A percentile compares a stretch with the other conserved stretches of the same genome.
Conservation (phyloP, 1,139 yeast species). For the Yamadazyma jaroonii region DNA sequence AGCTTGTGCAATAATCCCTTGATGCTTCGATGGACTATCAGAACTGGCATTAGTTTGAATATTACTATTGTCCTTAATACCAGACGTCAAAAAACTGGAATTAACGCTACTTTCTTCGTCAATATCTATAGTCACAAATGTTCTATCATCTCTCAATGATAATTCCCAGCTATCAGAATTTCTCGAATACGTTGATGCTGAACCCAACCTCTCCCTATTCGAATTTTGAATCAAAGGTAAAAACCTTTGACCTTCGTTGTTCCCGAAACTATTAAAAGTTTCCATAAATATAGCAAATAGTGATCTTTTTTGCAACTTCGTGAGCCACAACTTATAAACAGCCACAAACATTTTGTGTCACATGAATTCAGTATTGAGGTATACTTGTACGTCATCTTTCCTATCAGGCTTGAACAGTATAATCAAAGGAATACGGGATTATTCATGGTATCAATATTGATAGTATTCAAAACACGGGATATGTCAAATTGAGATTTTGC, state of each 20-base stretch:
- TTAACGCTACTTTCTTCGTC: not conserved
- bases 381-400: too few species aligned
- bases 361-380: too few species aligned
- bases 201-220: not conserved
- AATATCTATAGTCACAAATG: conserved; percentile 1
- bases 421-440: too few species aligned
- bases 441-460: too few species aligned
- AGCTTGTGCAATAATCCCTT: conserved; percentile 11
- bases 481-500: conserved; percentile 1
- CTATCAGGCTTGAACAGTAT: too few species aligned
- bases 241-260: not conserved
- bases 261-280: not conserved
- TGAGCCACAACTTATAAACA: not conserved
- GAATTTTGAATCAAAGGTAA: not conserved
- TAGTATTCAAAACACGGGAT: too few species aligned
- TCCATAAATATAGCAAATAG: not conserved
- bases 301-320: not conserved
- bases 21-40: conserved; percentile 5
- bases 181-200: too few species aligned
- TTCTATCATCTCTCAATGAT: conserved; percentile 4
- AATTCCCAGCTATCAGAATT: too few species aligned
- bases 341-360: too few species aligned
- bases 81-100: conserved; percentile 1
- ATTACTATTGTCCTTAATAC: not conserved
- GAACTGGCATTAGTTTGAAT: conserved; percentile 2